Base-by-base conservation (phyloP, 2,329 filamentous ascomycete genomes). In the Helminthosporium solani region DNA sequence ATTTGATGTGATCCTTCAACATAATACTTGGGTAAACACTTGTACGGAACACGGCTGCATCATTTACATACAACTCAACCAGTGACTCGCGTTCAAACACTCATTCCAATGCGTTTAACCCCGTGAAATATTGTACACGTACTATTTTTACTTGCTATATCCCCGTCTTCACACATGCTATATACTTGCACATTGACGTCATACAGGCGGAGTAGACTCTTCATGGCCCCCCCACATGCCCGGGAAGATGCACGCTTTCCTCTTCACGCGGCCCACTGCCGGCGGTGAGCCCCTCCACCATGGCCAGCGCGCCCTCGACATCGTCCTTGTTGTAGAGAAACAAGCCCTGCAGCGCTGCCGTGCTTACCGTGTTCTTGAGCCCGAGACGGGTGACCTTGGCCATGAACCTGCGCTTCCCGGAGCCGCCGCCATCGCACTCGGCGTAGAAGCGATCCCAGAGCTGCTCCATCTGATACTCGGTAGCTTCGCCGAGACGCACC, bases 391-490 rank as follows among this genome's bases (percentile, higher is more conserved):
- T 79, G 11, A 95, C 79, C 50, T 81, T 82, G 18, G 77, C 65
- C 53, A 97, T 71, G 73, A 99, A 97, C 15, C 79, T 75, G 58
- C 79, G 73, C 59, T 84, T 83, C 16, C 83, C 80, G 5, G 73
- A 70, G 14, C 84, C 83, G 44, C 83, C 79, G 1, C 61, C 56
- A 63, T 96, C 91, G 19, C 89, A 75, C 27, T 95, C 88, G 3
- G 87, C 87, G 64, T 97, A 99, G 74, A 97, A 99, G 16, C 94
- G 84, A 68, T 95, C 87, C 90, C 92, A 99, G 73, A 99, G 87
- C 69, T 86, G 79, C 12, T 76, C 82, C 15, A 95, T 91, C 71
- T 97, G 94, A 67, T 88, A 87, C 47, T 83, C 79, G 2, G 88
- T 92, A 25, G 92, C 90, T 70, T 96, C 88, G 30, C 91, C 92